Base-by-base conservation (phyloP, 768 basidiomycete genomes). In the Dendrothele bispora region DNA sequence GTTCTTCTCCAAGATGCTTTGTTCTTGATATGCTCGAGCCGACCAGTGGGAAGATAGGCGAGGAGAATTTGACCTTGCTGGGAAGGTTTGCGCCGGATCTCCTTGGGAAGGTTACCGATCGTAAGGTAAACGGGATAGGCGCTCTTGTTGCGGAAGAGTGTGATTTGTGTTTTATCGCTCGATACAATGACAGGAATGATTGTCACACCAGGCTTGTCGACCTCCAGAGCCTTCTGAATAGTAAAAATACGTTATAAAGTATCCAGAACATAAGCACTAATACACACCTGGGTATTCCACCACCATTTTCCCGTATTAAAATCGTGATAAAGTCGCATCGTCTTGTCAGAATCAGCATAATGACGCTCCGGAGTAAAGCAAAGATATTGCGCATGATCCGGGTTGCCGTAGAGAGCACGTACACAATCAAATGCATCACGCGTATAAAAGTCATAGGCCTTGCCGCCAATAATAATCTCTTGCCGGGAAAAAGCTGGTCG, bases 291-390 rank as follows among this genome's bases (percentile, higher is more conserved):
- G 1, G 63, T 69, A 8, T 42, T 38, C 75, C 76, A 78, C 78
- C 76, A 78, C 78, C 78, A 80, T 37, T 67, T 64, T 0, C 70
- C 75, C 0, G 73, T 78, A 36, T 76, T 63, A 66, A 78, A 70
- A 37, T 78, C 74, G 51, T 66, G 59, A 46, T 66, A 76, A 0
- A 74, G 14, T 0, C 63, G 46, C 0, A 49, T 34, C 1, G 34
- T 62, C 8, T 58, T 21, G 4, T 61, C 57, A 0, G 37, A 50
- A 47, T 72, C 68, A 0, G 51, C 29, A 46, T 64, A 77, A 38
- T 74, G 72, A 2, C 55, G 48, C 47, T 73, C 73, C 0, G 72
- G 74, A 2, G 45, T 48, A 40, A 69, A 60, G 1, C 60, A 46
- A 1, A 75, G 57, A 24, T 67, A 51, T 0, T 30, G 43, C 0